Conservation (phyloP, 257 asterid species). For the Capsicum rhomboideum region DNA sequence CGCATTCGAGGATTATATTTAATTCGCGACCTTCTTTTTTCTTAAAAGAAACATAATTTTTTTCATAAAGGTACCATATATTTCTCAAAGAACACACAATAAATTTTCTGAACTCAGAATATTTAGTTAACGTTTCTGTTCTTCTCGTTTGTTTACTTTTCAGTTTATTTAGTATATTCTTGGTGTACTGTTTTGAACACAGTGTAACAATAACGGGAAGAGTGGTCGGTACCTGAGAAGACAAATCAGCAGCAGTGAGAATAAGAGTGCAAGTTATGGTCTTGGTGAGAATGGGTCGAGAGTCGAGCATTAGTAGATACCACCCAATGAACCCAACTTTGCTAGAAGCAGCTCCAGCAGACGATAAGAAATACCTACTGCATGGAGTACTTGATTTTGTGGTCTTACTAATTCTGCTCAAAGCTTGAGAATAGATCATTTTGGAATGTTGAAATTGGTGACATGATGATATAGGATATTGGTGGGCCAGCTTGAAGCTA, state of each 20-base stretch:
- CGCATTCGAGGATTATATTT: background rate
- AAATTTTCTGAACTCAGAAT: too few species aligned
- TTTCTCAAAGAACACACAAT: background rate
- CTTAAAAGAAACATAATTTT: too few species aligned
- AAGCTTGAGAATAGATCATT: conserved; percentile 12
- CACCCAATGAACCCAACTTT: conserved; percentile 45
- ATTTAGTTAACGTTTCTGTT: background rate
- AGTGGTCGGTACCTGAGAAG: conserved; percentile 60
- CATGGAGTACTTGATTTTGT: background rate
- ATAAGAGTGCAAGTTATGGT: conserved; percentile 66
- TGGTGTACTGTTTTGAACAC: background rate
- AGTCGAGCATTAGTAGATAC: conserved; percentile 54
- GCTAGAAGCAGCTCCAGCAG: background rate
- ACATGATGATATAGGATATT: background rate
- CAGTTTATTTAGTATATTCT: background rate
- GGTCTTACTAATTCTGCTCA: conserved; percentile 15
- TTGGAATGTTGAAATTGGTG: conserved; percentile 20
- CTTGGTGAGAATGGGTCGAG: conserved; percentile 72
- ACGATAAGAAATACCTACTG: conserved; percentile 6
- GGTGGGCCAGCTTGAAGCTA: background rate
- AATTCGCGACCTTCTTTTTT: background rate
- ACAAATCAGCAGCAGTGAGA: conserved; percentile 70
- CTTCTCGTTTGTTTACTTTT: background rate
- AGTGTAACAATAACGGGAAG: background rate
- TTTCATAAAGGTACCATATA: background rate